Evolutionary conservation across 306 rosid species (phyloP).

Genomic region (Glycine tomentella): DNA sequence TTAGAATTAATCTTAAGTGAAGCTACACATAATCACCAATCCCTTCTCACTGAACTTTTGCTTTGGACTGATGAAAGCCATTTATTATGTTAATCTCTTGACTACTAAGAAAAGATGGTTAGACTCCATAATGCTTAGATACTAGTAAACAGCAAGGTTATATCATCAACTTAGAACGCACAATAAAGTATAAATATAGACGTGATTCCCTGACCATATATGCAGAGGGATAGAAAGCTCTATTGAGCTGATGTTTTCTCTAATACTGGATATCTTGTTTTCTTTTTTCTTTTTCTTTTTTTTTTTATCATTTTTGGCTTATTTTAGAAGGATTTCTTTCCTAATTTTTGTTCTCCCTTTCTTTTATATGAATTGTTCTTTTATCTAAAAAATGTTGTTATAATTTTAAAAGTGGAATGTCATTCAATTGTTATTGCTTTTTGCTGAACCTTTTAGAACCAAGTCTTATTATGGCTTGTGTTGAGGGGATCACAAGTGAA

Average conservation of each 20-base stretch:
- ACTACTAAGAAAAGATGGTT: neutral
- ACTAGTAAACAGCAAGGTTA: neutral
- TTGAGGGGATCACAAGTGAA: too few species aligned
- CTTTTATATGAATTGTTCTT: slow-evolving; percentile 11
- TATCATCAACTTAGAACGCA: neutral
- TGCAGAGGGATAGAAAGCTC: neutral
- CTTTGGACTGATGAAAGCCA: neutral
- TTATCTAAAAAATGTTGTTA: neutral
- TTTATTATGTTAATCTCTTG: slow-evolving; percentile 2
- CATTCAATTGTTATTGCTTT: slow-evolving; percentile 1
- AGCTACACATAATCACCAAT: slow-evolving; percentile 19
- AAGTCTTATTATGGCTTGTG: too few species aligned
- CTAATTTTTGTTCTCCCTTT: neutral
- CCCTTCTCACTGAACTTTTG: slow-evolving; percentile 13
- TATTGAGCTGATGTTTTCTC: neutral
- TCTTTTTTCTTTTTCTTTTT: too few species aligned
- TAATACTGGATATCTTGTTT: neutral
- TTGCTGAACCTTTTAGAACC: too few species aligned
- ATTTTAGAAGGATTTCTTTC: slow-evolving; percentile 3
- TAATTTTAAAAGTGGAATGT: neutral
- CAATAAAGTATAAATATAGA: neutral
- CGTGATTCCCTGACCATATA: neutral
- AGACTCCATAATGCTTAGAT: neutral
- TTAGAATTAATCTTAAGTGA: neutral
- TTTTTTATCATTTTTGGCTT: neutral